These are phyloP conservation scores for Bondarzewia mesenterica DNA, from an alignment of 1,284 basidiomycete species.

Conservation along the genomic window DNA sequence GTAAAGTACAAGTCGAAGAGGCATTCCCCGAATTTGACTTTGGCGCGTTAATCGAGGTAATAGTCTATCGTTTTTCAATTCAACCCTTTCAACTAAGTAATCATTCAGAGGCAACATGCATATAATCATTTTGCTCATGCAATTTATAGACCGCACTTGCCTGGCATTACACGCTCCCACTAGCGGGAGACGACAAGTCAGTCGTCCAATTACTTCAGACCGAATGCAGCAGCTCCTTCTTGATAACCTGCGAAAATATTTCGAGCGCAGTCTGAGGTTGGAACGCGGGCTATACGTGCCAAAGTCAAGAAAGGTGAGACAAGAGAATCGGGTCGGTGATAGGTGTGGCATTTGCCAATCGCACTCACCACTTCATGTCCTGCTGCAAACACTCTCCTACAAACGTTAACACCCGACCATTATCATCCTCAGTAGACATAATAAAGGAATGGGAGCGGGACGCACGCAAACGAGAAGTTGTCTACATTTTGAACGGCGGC, in stretches of 20 bases:
- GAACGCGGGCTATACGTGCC: background rate
- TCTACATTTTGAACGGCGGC: conserved; percentile 1
- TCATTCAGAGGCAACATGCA: too few species aligned
- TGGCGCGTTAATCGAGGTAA: too few species aligned
- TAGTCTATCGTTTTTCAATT: too few species aligned
- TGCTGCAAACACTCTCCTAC: background rate
- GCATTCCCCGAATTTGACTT: too few species aligned
- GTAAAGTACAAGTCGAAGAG: too few species aligned
- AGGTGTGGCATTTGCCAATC: background rate
- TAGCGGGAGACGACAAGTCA: too few species aligned
- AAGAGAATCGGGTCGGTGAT: background rate
- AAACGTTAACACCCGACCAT: background rate
- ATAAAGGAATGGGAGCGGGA: background rate
- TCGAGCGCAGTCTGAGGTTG: background rate
- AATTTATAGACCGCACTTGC: too few species aligned
- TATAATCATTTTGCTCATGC: too few species aligned
- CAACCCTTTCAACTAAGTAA: too few species aligned
- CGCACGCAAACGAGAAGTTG: background rate
- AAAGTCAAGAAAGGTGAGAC: background rate
- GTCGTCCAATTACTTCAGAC: too few species aligned
- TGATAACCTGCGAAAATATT: background rate
- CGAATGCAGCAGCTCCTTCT: background rate
- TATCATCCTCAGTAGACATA: background rate
- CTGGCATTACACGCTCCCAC: too few species aligned
- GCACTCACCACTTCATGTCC: conserved; percentile 1